Evolutionary conservation across 768 basidiomycete genomes (phyloP), one percentile per base, ranked within the genome.

Genomic region (Lactarius hengduanensis): DNA sequence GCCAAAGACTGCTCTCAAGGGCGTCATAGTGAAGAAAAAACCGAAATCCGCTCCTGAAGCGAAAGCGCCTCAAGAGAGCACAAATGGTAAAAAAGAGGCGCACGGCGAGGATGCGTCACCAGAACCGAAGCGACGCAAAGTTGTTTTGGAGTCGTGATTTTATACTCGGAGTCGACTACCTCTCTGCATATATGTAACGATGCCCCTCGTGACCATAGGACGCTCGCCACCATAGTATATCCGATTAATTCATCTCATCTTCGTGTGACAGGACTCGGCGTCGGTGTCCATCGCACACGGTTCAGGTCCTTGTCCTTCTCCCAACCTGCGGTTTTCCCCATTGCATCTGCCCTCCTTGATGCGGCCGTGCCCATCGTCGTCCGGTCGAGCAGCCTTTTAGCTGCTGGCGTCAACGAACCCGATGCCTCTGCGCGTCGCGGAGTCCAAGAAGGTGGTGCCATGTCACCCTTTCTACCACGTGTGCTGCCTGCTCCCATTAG

Each of bases 391-490:
- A 97, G 73, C 67, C 88, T 80, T 73, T 81, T 84, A 30, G 87
- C 95, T 32, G 95, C 95, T n/a, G 94, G 94, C 0, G 94, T 96
- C 69, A 96, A 76, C 67, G 82, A 85, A 7, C 91, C 92, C 10
- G 86, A 78, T 53, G 87, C 88, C 55, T 90, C 86, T 18, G 87
- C 83, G 69, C 86, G 83, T 67, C 87, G 82, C 1, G 94, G 93
- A 2, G 94, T 95, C 84, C 85, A 88, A 10, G 79, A 80, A 15
- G 92, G 92, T 30, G 94, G 92, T 10, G 81, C 83, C 93, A 94
- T 95, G n/a, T 78, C 75, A 11, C 85, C 83, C 64, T 81, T 82
- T 61, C 76, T 78, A 71, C 76, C 78, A 71, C 67, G 57, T 72
- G 77, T 63, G 71, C 78, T 74, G 59, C 78, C 76, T 16, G 73